Evolutionary conservation across 305 asterid genomes (phyloP).

Genomic region (Salvia sclarea): DNA sequence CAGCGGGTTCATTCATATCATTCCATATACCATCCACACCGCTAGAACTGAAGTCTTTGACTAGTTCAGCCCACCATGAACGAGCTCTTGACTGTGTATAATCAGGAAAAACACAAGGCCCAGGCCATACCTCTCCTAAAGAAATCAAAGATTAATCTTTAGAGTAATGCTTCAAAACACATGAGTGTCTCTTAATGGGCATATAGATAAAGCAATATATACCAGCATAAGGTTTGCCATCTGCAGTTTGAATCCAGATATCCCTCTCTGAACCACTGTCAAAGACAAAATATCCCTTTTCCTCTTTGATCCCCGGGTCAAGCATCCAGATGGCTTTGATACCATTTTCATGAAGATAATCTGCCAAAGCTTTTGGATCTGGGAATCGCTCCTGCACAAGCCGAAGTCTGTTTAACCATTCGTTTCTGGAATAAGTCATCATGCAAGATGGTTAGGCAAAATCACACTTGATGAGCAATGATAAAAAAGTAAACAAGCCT

Average conservation of each 20-base stretch:
- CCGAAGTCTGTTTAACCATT: constrained; percentile 18
- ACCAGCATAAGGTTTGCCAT: constrained; percentile 75
- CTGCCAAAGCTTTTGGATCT: constrained; percentile 69
- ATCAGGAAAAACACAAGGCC: constrained; percentile 92
- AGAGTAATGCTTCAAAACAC: background rate
- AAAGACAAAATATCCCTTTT: constrained; percentile 70
- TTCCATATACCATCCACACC: constrained; percentile 97
- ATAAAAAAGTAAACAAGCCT: background rate
- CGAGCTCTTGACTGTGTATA: constrained; percentile 69
- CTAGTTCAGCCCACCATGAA: constrained; percentile 87
- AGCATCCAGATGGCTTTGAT: constrained; percentile 96
- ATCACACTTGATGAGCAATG: background rate
- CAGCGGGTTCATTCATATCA: constrained; percentile 94
- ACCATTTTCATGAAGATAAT: constrained; percentile 74
- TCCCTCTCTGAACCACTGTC: constrained; percentile 79
- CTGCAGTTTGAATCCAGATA: constrained; percentile 75
- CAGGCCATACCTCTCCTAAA: constrained; percentile 91
- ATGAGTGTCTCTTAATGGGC: no score
- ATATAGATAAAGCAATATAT: constrained; percentile 20
- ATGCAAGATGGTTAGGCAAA: background rate
- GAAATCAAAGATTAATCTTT: constrained; percentile 14
- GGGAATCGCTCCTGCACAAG: constrained; percentile 69
- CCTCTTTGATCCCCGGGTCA: constrained; percentile 81
- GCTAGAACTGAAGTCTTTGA: constrained; percentile 61
- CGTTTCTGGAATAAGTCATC: background rate